phyloP scores from a whole-genome alignment of 2,329 filamentous ascomycete genomes.

The Colletotrichum coccodes region DNA sequence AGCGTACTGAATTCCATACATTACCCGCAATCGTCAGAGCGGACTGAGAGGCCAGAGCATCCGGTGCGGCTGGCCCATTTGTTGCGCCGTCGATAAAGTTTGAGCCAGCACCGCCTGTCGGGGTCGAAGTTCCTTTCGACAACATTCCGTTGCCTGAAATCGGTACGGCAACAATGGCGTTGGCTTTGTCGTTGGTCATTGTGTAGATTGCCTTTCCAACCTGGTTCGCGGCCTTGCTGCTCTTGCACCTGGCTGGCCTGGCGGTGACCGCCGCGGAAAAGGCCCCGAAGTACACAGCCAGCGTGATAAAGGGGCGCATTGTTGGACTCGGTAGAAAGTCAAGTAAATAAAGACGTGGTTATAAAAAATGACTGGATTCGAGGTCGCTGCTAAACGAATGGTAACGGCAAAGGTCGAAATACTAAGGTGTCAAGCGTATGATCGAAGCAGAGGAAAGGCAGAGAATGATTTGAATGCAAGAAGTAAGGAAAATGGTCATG shows the following conservation, averaged over 20 bases:
- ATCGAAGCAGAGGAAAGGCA: neutral
- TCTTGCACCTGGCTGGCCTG: neutral
- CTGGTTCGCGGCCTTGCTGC: no score
- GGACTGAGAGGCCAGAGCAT: constrained; percentile 63
- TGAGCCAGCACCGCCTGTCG: constrained; percentile 59
- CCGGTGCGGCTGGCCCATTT: constrained; percentile 53
- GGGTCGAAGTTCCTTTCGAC: constrained; percentile 49
- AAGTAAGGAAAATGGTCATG: no score
- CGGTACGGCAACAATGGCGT: constrained; percentile 60
- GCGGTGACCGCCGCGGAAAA: neutral
- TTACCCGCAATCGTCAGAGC: constrained; percentile 59
- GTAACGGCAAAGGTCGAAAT: neutral
- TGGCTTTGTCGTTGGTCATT: constrained; percentile 61
- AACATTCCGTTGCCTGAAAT: constrained; percentile 59
- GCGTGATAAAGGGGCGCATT: neutral
- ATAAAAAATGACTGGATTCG: neutral
- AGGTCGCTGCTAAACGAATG: neutral
- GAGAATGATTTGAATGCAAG: neutral
- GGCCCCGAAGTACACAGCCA: neutral
- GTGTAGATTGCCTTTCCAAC: constrained; percentile 59
- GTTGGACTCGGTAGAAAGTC: neutral
- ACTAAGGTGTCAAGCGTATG: no score
- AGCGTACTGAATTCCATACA: constrained; percentile 45
- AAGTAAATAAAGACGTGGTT: neutral
- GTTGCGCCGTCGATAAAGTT: constrained; percentile 49